Evolutionary conservation across 768 basidiomycete species (phyloP).

Genomic region (Leccinum longicurvipes): DNA sequence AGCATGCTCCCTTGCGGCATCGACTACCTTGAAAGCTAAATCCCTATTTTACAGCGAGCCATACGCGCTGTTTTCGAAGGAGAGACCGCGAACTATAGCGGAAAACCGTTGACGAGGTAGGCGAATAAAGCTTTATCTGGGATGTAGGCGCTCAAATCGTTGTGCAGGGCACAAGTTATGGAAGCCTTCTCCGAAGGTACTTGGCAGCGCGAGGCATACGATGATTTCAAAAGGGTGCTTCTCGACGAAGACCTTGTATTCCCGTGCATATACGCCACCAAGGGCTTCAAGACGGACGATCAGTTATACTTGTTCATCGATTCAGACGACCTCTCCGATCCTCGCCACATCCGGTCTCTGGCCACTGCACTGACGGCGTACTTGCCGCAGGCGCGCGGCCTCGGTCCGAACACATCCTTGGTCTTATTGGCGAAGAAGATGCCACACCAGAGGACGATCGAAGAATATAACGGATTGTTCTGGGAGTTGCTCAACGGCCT

Average conservation of each 20-base stretch:
- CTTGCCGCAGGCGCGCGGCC: conserved; percentile 12
- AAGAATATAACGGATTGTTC: conserved; percentile 18
- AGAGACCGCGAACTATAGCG: background rate
- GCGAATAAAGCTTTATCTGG: too few species aligned
- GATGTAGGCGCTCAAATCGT: background rate
- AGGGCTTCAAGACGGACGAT: conserved; percentile 21
- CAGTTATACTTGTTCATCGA: conserved; percentile 22
- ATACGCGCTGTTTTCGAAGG: background rate
- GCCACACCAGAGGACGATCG: conserved; percentile 5
- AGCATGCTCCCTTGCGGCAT: background rate
- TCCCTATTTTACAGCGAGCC: background rate
- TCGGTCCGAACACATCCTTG: conserved; percentile 21
- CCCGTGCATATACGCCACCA: conserved; percentile 21
- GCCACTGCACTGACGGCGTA: conserved; percentile 14
- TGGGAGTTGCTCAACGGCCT: conserved; percentile 21
- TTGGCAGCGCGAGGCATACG: conserved; percentile 17
- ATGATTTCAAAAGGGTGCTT: conserved; percentile 17
- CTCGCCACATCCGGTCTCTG: conserved; percentile 17
- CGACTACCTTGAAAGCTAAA: background rate
- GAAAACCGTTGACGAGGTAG: conserved; percentile 18
- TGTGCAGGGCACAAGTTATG: conserved; percentile 13
- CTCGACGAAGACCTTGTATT: conserved; percentile 21
- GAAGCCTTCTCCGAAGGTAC: conserved; percentile 11
- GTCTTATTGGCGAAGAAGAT: conserved; percentile 18
- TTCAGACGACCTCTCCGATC: conserved; percentile 20